Percentiles rank a stretch among this genome's conserved stretches.
Conservation (phyloP, 2,329 filamentous ascomycete genomes). For the Cladosporium sp. region DNA sequence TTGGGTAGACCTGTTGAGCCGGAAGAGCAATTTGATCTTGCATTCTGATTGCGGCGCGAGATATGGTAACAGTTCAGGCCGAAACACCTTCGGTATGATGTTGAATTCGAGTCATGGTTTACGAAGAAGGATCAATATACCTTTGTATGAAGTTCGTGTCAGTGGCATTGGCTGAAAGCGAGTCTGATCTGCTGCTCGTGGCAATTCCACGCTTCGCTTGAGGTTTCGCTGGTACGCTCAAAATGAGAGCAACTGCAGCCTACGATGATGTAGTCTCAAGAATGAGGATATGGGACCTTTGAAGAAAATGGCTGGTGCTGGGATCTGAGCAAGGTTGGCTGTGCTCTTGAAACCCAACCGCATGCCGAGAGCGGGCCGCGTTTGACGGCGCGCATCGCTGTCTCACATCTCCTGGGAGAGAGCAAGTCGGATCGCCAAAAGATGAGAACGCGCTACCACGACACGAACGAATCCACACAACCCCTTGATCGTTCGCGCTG, state of each 20-base stretch:
- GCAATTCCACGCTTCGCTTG: too few species aligned
- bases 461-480: not conserved
- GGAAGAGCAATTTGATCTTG: constrained; percentile 25
- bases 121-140: too few species aligned
- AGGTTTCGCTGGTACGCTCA: too few species aligned
- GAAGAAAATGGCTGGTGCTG: not conserved
- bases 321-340: not conserved
- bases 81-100: too few species aligned
- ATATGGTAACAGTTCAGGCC: too few species aligned
- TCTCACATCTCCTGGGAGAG: constrained; percentile 4
- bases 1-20: constrained; percentile 31
- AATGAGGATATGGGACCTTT: not conserved
- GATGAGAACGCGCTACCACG: not conserved
- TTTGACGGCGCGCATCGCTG: not conserved
- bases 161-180: too few species aligned
- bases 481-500: not conserved
- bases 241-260: too few species aligned
- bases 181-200: too few species aligned
- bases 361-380: constrained; percentile 3
- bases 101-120: too few species aligned
- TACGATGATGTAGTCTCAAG: too few species aligned
- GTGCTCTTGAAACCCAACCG: not conserved
- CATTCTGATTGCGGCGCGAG: constrained; percentile 11
- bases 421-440: not conserved
- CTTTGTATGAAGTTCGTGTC: too few species aligned